Conservation (phyloP, 225 moss, liverwort and hornwort genomes). For the Takakia lepidozioides region DNA sequence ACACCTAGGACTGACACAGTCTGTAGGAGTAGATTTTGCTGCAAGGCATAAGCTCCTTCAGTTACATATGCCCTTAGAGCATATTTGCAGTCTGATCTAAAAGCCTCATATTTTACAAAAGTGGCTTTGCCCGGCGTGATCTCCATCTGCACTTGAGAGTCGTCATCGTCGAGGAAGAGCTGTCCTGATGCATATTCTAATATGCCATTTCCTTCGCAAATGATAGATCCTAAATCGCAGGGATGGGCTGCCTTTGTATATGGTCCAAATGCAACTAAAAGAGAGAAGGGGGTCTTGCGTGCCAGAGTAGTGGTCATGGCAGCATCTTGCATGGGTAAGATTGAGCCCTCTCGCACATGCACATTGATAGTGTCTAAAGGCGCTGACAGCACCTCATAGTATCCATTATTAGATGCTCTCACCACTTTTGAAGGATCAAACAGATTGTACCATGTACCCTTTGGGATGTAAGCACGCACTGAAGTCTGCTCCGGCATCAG, state of each 20-base stretch:
- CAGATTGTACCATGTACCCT: slow-evolving; percentile 60
- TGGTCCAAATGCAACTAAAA: slow-evolving; percentile 24
- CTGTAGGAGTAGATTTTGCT: slow-evolving; percentile 31
- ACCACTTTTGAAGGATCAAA: slow-evolving; percentile 30
- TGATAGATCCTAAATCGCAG: slow-evolving; percentile 6
- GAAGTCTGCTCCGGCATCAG: slow-evolving; percentile 22
- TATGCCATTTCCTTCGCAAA: slow-evolving; percentile 15
- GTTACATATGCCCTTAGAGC: slow-evolving; percentile 23
- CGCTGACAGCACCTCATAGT: slow-evolving; percentile 16
- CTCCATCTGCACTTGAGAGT: slow-evolving; percentile 49
- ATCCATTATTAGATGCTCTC: slow-evolving; percentile 13
- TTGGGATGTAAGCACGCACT: slow-evolving; percentile 58
- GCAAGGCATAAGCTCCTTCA: slow-evolving; percentile 40
- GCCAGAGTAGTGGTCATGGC: slow-evolving; percentile 22
- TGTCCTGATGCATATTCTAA: slow-evolving; percentile 30
- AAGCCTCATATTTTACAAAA: slow-evolving; percentile 28
- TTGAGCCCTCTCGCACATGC: slow-evolving; percentile 33
- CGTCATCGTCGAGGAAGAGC: slow-evolving; percentile 73
- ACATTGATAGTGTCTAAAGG: slow-evolving; percentile 44
- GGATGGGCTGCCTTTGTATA: slow-evolving; percentile 1
- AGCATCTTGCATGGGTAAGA: slow-evolving; percentile 41
- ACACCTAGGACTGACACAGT: slow-evolving; percentile 28
- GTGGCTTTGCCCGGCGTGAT: slow-evolving; percentile 38
- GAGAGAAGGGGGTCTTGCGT: slow-evolving; percentile 34
- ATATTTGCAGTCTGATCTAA: slow-evolving; percentile 14